These are phyloP conservation scores for Scedosporium boydii DNA, from an alignment of 2,329 filamentous ascomycete species.

Conservation along the genomic window DNA sequence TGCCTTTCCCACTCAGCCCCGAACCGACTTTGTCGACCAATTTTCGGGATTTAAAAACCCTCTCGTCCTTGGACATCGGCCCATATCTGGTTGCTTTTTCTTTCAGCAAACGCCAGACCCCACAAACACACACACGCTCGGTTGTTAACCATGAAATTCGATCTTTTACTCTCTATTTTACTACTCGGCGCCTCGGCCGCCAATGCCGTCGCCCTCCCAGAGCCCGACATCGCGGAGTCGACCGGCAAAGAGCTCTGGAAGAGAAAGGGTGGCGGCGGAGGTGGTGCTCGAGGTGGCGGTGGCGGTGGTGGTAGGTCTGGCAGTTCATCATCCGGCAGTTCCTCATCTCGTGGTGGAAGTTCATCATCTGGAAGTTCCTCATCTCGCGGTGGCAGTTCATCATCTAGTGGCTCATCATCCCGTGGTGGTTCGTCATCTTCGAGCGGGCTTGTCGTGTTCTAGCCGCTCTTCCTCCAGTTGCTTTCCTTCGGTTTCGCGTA, in stretches of 20 bases:
- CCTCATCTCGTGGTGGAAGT: constrained; percentile 6
- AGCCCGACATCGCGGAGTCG: constrained; percentile 11
- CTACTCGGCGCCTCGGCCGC: constrained; percentile 14
- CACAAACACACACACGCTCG: background rate
- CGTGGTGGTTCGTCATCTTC: constrained; percentile 14
- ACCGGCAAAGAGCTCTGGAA: constrained; percentile 41
- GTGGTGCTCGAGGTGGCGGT: constrained; percentile 34
- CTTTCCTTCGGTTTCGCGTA: background rate
- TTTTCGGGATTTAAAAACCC: background rate
- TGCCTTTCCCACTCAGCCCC: background rate
- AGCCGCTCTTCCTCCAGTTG: constrained; percentile 12
- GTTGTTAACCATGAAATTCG: constrained; percentile 20
- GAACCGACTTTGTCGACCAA: background rate
- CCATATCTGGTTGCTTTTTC: background rate
- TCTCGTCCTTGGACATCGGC: background rate
- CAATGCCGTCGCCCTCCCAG: constrained; percentile 13
- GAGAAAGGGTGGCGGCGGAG: constrained; percentile 50
- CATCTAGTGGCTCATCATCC: constrained; percentile 11
- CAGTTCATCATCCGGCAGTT: constrained; percentile 7
- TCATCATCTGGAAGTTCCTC: constrained; percentile 6
- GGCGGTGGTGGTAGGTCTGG: constrained; percentile 16
- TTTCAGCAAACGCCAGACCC: background rate
- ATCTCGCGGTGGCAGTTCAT: constrained; percentile 7
- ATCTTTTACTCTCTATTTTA: constrained; percentile 16
- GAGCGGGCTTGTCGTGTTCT: background rate